These are phyloP conservation scores for Deuterostichococcus epilithicus DNA, from an alignment of 139 green algal species.

Conservation along the genomic window DNA sequence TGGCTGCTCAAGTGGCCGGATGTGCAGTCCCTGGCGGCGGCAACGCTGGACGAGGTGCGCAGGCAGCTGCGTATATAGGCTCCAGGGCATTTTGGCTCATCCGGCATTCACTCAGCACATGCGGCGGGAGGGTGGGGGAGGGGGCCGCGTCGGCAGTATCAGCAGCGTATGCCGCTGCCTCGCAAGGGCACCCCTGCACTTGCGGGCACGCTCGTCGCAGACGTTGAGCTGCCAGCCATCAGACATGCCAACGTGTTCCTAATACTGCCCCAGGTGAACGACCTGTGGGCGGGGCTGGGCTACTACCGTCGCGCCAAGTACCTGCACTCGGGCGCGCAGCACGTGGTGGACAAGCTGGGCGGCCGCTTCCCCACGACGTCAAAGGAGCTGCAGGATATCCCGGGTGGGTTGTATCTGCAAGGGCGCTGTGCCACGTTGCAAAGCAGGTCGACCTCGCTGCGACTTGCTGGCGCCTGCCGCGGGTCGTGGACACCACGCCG, in stretches of 20 bases:
- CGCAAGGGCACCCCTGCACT: not conserved
- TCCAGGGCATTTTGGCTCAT: not conserved
- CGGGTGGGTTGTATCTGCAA: slow-evolving; percentile 36
- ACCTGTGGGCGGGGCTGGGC: slow-evolving; percentile 89
- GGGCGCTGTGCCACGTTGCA: too few relatives aligned
- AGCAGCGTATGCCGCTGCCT: not conserved
- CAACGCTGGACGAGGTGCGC: slow-evolving; percentile 81
- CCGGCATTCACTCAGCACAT: not conserved
- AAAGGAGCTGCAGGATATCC: slow-evolving; percentile 70
- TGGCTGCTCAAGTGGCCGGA: slow-evolving; percentile 88
- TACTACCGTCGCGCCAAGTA: slow-evolving; percentile 95
- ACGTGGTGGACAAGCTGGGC: slow-evolving; percentile 58
- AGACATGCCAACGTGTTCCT: slow-evolving; percentile 9
- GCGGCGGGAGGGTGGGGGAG: not conserved
- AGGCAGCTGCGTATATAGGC: not conserved
- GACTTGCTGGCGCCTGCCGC: too few relatives aligned
- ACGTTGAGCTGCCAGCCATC: not conserved
- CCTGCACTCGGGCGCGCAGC: slow-evolving; percentile 83
- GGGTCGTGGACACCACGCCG: too few relatives aligned
- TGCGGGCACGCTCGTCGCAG: not conserved
- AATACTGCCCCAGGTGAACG: slow-evolving; percentile 71
- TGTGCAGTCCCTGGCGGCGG: slow-evolving; percentile 67
- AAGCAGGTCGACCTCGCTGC: too few relatives aligned
- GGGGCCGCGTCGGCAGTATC: not conserved
- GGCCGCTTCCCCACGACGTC: slow-evolving; percentile 67